Conservation (phyloP, 768 basidiomycete genomes). For the Suillus discolor region DNA sequence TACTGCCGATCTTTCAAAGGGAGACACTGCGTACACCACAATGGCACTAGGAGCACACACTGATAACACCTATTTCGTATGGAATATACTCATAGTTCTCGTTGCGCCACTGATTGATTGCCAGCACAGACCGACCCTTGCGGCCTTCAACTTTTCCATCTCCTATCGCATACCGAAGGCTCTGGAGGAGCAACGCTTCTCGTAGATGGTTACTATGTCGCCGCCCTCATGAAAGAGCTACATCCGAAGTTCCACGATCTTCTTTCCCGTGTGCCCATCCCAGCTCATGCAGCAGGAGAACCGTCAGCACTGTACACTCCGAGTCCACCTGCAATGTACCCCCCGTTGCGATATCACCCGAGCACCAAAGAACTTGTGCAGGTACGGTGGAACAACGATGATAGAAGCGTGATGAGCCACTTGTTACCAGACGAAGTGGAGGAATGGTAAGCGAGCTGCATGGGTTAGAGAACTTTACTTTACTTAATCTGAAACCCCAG, state of each 20-base stretch:
- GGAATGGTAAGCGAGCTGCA: conserved; percentile 64
- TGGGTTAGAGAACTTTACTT: not conserved
- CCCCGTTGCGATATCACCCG: conserved; percentile 70
- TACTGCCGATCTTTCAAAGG: conserved; percentile 85
- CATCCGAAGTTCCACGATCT: conserved; percentile 72
- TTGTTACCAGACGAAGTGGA: conserved; percentile 65
- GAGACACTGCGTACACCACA: conserved; percentile 94
- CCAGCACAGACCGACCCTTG: conserved; percentile 79
- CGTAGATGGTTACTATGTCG: conserved; percentile 94
- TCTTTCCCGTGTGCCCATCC: conserved; percentile 67
- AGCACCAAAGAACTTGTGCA: conserved; percentile 63
- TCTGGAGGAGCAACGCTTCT: conserved; percentile 88
- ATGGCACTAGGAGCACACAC: conserved; percentile 86
- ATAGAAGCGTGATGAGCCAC: conserved; percentile 78
- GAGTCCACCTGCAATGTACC: conserved; percentile 60
- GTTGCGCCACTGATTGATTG: conserved; percentile 16
- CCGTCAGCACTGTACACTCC: conserved; percentile 55
- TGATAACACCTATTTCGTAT: conserved; percentile 60
- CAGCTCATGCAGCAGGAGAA: conserved; percentile 91
- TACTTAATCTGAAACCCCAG: conserved; percentile 32
- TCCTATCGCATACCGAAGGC: conserved; percentile 81
- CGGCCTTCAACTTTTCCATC: conserved; percentile 95
- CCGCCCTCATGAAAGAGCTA: conserved; percentile 71
- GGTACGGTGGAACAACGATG: conserved; percentile 94
- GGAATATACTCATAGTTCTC: conserved; percentile 14